Conservation (phyloP, 306 rosid species). For the Malus asiatica region DNA sequence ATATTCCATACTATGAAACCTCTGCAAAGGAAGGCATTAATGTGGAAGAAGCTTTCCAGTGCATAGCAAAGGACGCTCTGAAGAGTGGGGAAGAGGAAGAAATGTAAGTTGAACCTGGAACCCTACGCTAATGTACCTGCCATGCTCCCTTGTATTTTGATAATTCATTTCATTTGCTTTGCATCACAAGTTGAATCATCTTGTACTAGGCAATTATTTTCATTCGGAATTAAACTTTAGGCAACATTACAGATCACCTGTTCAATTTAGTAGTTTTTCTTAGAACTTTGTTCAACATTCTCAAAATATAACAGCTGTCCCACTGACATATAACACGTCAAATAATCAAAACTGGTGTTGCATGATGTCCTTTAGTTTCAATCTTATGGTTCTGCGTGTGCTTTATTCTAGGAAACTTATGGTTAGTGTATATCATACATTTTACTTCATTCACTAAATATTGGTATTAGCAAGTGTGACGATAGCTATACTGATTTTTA, state of each 20-base stretch:
- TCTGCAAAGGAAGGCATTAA: conserved; percentile 98
- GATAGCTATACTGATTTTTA: neutral
- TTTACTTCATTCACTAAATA: neutral
- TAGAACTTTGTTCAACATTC: neutral
- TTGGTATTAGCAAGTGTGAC: neutral
- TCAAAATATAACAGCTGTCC: neutral
- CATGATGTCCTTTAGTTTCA: neutral
- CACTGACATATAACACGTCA: neutral
- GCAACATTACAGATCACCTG: neutral
- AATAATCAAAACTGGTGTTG: neutral
- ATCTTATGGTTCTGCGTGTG: neutral
- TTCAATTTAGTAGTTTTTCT: neutral
- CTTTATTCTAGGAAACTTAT: neutral
- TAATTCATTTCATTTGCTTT: neutral
- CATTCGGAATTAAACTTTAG: neutral
- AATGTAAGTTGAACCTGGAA: conserved; percentile 56
- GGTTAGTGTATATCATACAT: neutral
- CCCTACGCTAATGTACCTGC: neutral
- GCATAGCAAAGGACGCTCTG: conserved; percentile 92
- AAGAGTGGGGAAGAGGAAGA: conserved; percentile 97
- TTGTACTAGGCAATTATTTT: neutral
- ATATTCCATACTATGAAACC: conserved; percentile 95
- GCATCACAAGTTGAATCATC: neutral
- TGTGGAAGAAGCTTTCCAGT: conserved; percentile 96
- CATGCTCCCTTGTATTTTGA: neutral